These are phyloP conservation scores for Physcomitrium patens DNA, from an alignment of 225 moss, liverwort and hornwort genomes.

Conservation along the genomic window DNA sequence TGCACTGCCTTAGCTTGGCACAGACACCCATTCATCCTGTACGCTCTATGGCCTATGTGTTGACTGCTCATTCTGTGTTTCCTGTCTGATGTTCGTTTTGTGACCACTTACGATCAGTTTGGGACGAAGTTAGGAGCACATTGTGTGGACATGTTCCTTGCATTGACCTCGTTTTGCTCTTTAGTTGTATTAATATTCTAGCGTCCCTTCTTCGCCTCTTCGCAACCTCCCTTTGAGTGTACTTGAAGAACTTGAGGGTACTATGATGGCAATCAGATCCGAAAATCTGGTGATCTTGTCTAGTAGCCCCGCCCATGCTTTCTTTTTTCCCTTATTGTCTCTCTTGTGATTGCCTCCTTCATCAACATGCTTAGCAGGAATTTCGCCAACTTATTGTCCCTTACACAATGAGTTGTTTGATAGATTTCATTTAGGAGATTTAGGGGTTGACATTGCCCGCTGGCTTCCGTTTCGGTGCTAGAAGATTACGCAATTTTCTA, in stretches of 20 bases:
- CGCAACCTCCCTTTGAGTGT: not conserved
- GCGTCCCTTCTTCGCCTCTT: not conserved
- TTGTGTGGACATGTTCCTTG: conserved; percentile 26
- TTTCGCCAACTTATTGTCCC: not conserved
- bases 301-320: conserved; percentile 14
- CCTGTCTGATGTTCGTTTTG: conserved; percentile 15
- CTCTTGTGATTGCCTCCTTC: conserved; percentile 7
- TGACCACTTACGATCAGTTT: conserved; percentile 17
- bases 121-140: not conserved
- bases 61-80: conserved; percentile 27
- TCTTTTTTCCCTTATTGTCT: not conserved
- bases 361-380: conserved; percentile 20
- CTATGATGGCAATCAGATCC: not conserved
- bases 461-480: not conserved
- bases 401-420: not conserved
- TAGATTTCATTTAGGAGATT: not conserved
- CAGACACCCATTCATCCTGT: conserved; percentile 92
- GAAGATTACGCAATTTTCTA: no score
- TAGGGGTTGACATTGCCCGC: not conserved
- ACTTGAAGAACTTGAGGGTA: not conserved
- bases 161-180: conserved; percentile 20
- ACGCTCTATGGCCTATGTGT: conserved; percentile 35
- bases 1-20: conserved; percentile 87
- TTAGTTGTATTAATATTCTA: conserved; percentile 8
- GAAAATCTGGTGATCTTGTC: conserved; percentile 6